Evolutionary conservation across 2,329 filamentous ascomycete species (phyloP).

Genomic region (Cordyceps cateniannulata): DNA sequence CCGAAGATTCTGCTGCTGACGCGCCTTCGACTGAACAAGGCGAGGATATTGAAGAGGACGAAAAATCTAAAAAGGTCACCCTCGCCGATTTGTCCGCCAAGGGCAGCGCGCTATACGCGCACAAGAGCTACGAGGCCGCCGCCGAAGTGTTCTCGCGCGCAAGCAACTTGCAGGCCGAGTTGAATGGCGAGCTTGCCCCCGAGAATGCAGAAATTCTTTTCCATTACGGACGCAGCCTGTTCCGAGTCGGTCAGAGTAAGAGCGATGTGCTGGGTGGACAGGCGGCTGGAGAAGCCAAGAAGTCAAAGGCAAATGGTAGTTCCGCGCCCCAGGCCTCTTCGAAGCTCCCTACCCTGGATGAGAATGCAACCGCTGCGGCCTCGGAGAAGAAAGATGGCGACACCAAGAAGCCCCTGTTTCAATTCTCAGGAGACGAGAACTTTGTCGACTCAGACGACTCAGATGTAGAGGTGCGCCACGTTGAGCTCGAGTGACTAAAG

Average conservation of each 20-base stretch:
- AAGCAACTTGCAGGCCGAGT: conserved; percentile 79
- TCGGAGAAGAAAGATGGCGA: conserved; percentile 34
- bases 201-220: conserved; percentile 93
- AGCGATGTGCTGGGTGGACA: conserved; percentile 89
- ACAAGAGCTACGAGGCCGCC: conserved; percentile 81
- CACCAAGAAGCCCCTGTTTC: conserved; percentile 72
- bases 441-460: conserved; percentile 79
- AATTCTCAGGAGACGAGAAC: conserved; percentile 91
- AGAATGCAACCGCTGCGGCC: conserved; percentile 36
- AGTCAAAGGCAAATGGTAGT: conserved; percentile 36
- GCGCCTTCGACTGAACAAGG: conserved; percentile 30
- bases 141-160: conserved; percentile 84
- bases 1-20: background rate
- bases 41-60: conserved; percentile 33
- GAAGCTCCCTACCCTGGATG: conserved; percentile 33
- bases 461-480: conserved; percentile 39
- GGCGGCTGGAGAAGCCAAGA: conserved; percentile 47
- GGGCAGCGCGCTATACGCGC: conserved; percentile 77
- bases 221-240: conserved; percentile 86
- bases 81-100: conserved; percentile 73
- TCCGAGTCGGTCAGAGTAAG: conserved; percentile 88
- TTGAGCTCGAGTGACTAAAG: conserved; percentile 11
- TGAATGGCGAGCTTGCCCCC: conserved; percentile 87
- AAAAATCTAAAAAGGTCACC: conserved; percentile 52
- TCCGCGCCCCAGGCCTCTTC: conserved; percentile 34